phyloP scores from a whole-genome alignment of 192 early-diverging fungal genomes.

The Obelidium mucronatum region DNA sequence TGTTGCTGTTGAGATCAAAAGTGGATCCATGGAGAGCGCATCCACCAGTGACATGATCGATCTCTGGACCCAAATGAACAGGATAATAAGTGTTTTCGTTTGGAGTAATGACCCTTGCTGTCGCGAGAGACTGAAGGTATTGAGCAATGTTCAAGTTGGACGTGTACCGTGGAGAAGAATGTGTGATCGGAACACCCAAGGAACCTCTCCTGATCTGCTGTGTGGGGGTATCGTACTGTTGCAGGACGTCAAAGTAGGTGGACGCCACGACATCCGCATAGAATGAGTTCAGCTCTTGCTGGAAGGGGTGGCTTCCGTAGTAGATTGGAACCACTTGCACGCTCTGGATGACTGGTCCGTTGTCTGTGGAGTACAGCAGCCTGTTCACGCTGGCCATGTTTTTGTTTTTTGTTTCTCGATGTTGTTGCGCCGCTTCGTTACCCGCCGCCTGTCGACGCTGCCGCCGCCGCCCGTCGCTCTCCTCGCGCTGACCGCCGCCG shows the following conservation, averaged over 20 bases:
- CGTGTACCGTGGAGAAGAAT: neutral
- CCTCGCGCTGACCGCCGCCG: no score
- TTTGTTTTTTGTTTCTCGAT: no score
- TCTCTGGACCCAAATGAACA: conserved; percentile 43
- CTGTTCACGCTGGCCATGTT: no score
- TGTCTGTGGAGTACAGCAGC: no score
- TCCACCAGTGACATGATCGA: neutral
- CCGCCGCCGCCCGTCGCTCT: no score
- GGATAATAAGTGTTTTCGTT: conserved; percentile 43
- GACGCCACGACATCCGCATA: neutral
- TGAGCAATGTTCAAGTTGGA: neutral
- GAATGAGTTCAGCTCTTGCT: neutral
- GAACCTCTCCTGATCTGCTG: neutral
- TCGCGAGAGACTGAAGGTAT: neutral
- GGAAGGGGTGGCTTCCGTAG: neutral
- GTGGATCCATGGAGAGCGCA: neutral
- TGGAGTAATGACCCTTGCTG: conserved; percentile 30
- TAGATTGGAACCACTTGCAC: neutral
- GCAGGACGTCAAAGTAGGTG: neutral
- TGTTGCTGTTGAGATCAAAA: no score
- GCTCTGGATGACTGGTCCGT: neutral
- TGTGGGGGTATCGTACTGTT: neutral
- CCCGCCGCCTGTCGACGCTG: no score
- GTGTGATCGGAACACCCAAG: neutral
- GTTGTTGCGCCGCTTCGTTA: no score